Evolutionary conservation across 1,284 basidiomycete species (phyloP), one percentile per base, ranked within the genome.

Genomic region (Omphalotus olearius): DNA sequence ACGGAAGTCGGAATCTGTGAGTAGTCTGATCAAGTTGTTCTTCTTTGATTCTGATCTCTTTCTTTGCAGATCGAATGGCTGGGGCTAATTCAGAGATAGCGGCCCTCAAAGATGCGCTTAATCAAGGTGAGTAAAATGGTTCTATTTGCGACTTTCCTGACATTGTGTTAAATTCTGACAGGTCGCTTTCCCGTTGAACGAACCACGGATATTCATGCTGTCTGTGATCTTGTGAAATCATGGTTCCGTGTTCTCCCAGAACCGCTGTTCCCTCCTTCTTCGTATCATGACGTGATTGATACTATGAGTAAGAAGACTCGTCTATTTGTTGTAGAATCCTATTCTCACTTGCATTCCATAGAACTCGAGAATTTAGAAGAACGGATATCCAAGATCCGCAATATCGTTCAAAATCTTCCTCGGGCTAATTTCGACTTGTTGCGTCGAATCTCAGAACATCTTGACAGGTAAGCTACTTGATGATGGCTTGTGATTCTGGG

Each of bases 221-320:
- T 93, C 23, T 83, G 88, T 57, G 90, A 91, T 61, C 69, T 88
- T 50, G 77, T 93, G 63, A 92, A 92, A 68, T 78, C 84, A 0
- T 93, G 87, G 86, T 85, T 92, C 71, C 80, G 91, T 41, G 71
- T 84, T 13, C 70, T 93, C 23, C 90, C 91, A 6, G 86, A 88
- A 56, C 81, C 88, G 11, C 68, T 91, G 25, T 86, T 93, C 62
- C 87, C 89, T 16, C 65, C 83, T n/a, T 65, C 75, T 9, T 76
- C 79, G 3, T 91, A 91, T 64, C 71, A 78, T 55, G 74, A 79
- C 5, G 75, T 88, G 39, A 82, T 93, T 58, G 75, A 79, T 41
- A 83, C 82, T 4, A 85, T 83, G 64, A 77, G 88, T 91, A 62
- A 59, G 83, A 33, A 33, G 30, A 13, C 30, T 33, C 13, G 7